Percentiles rank a stretch among this genome's conserved stretches.
Evolutionary conservation across 495 filamentous ascomycete genomes (phyloP).

Genomic region (Daldinia grandis): DNA sequence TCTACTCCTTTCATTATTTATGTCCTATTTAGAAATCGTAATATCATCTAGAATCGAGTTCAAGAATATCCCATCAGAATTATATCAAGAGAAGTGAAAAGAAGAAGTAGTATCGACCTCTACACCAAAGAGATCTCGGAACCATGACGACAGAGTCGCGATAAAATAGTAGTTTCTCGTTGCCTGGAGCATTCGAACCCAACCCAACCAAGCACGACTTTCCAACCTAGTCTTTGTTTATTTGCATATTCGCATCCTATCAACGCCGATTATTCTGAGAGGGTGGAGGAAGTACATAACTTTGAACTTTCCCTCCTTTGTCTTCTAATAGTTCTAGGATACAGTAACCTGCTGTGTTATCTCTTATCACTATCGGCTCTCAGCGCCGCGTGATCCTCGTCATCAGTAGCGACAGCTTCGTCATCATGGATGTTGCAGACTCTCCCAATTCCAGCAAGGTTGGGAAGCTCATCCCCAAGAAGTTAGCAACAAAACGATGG

Average conservation of each 20-base stretch:
- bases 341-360: conserved; percentile 24
- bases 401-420: conserved; percentile 14
- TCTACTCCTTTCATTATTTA: neutral
- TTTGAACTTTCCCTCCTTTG: neutral
- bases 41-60: neutral
- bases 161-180: conserved; percentile 18
- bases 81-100: neutral
- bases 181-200: conserved; percentile 12
- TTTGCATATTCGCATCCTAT: conserved; percentile 11
- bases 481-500: conserved; percentile 54
- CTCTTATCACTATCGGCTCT: neutral
- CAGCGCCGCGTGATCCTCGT: conserved; percentile 6
- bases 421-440: conserved; percentile 40
- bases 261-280: neutral
- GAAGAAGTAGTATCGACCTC: conserved; percentile 1
- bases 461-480: conserved; percentile 59
- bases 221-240: conserved; percentile 20
- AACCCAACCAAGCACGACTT: conserved; percentile 7
- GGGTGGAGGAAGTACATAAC: neutral
- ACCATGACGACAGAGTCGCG: conserved; percentile 30
- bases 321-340: conserved; percentile 14
- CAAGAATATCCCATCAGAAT: neutral
- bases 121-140: neutral
- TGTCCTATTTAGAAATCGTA: conserved; percentile 10
- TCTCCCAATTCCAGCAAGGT: conserved; percentile 44